Conservation (phyloP, 2,329 filamentous ascomycete species). For the Pseudonectria buxi region DNA sequence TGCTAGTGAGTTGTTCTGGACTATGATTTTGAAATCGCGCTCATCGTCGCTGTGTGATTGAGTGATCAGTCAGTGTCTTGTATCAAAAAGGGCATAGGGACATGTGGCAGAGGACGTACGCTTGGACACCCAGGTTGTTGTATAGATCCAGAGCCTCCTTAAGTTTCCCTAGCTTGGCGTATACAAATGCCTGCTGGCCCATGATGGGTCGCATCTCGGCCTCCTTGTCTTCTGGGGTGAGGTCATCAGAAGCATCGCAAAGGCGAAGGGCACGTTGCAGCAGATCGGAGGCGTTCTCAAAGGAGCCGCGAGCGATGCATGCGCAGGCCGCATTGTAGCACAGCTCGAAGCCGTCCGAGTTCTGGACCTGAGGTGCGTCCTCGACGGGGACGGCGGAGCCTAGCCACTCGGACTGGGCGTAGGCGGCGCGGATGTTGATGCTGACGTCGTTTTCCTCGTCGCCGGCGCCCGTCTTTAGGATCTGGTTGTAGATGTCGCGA, state of each 20-base stretch:
- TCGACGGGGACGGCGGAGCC: constrained; percentile 30
- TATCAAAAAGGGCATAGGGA: neutral
- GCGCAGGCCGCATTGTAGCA: constrained; percentile 75
- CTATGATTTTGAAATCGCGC: constrained; percentile 57
- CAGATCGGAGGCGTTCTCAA: constrained; percentile 57
- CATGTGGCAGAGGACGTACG: constrained; percentile 40
- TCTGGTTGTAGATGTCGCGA: constrained; percentile 53
- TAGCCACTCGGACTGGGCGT: constrained; percentile 67
- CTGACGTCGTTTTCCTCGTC: constrained; percentile 67
- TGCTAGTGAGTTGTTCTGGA: constrained; percentile 54
- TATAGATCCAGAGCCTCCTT: constrained; percentile 60
- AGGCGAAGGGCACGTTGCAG: constrained; percentile 64
- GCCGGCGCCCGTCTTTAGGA: constrained; percentile 41
- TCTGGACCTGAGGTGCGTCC: constrained; percentile 46
- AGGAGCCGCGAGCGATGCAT: constrained; percentile 62
- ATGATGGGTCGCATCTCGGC: constrained; percentile 68
- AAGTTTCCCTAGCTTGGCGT: constrained; percentile 57
- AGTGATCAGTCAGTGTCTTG: constrained; percentile 21
- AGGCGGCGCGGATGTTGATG: constrained; percentile 68
- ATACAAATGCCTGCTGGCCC: constrained; percentile 69
- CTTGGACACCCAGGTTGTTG: constrained; percentile 51
- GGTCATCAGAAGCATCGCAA: constrained; percentile 66
- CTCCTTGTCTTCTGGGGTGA: constrained; percentile 67
- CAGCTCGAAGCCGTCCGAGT: constrained; percentile 71
- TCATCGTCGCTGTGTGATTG: constrained; percentile 54